A percentile compares a stretch with the other conserved stretches of the same genome.
Conservation (phyloP, 441 rosid species). For the Erodium texanum region DNA sequence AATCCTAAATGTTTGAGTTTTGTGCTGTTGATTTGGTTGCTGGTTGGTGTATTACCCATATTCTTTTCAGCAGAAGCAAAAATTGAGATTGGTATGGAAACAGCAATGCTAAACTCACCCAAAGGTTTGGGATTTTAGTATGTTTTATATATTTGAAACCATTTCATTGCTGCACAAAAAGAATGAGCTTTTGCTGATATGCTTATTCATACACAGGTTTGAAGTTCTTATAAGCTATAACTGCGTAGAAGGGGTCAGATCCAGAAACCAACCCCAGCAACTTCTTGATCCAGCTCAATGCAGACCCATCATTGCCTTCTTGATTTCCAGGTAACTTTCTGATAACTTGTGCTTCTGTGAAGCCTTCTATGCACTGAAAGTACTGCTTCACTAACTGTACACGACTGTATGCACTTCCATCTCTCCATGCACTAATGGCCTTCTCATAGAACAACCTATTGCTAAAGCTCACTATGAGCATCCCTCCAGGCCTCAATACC, state of each 20-base stretch:
- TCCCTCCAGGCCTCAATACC: slow-evolving; percentile 72
- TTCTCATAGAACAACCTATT: slow-evolving; percentile 82
- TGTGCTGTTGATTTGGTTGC: background rate
- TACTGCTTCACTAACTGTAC: slow-evolving; percentile 65
- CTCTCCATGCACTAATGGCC: slow-evolving; percentile 73
- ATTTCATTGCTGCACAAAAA: no score
- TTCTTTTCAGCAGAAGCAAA: no score
- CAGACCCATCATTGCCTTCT: slow-evolving; percentile 23
- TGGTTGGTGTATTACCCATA: no score
- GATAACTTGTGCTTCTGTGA: slow-evolving; percentile 58
- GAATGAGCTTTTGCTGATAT: no score
- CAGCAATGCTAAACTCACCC: no score
- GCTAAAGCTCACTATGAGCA: slow-evolving; percentile 75
- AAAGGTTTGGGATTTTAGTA: no score
- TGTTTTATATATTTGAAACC: no score
- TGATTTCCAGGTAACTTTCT: slow-evolving; percentile 35
- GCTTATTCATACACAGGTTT: slow-evolving; percentile 48
- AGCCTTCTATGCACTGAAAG: slow-evolving; percentile 65
- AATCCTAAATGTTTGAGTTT: background rate
- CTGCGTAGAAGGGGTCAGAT: slow-evolving; percentile 76
- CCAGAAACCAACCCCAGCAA: slow-evolving; percentile 47
- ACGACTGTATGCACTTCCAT: slow-evolving; percentile 61
- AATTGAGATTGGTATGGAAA: no score
- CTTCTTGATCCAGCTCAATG: slow-evolving; percentile 38
- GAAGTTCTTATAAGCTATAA: slow-evolving; percentile 71